These are phyloP conservation scores for Aspergillus candidus DNA, from an alignment of 2,329 filamentous ascomycete species.

Conservation along the genomic window DNA sequence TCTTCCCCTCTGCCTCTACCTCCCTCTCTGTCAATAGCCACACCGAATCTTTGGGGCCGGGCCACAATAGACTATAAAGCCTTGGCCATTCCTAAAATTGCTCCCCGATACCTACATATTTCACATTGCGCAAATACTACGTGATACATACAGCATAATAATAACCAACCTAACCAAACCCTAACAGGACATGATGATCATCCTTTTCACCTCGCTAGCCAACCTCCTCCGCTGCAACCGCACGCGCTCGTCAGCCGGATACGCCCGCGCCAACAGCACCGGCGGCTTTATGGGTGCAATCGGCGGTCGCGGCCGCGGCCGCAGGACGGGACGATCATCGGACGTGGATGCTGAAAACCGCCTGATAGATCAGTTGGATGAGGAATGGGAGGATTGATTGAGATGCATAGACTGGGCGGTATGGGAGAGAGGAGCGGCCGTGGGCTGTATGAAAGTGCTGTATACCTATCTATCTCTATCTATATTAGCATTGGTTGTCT, in stretches of 20 bases:
- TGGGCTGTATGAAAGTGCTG: too few species aligned
- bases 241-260: conserved; percentile 26
- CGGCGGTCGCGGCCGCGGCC: conserved; percentile 21
- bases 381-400: conserved; percentile 80
- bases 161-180: conserved; percentile 1
- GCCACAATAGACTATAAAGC: conserved; percentile 5
- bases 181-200: conserved; percentile 42
- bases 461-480: too few species aligned
- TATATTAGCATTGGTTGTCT: too few species aligned
- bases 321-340: conserved; percentile 3
- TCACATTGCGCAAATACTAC: not conserved
- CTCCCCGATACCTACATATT: too few species aligned
- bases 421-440: too few species aligned
- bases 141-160: conserved; percentile 1
- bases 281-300: conserved; percentile 32
- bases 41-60: too few species aligned
- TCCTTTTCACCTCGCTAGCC: conserved; percentile 41
- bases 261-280: conserved; percentile 27
- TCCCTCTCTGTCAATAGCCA: too few species aligned
- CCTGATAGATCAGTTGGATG: conserved; percentile 90
- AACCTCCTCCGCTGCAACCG: conserved; percentile 33
- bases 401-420: too few species aligned
- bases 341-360: conserved; percentile 78
- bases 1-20: too few species aligned
- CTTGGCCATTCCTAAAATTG: not conserved